Conservation (phyloP, 371 early-diverging fungal genomes). For the Batkoa obscura region DNA sequence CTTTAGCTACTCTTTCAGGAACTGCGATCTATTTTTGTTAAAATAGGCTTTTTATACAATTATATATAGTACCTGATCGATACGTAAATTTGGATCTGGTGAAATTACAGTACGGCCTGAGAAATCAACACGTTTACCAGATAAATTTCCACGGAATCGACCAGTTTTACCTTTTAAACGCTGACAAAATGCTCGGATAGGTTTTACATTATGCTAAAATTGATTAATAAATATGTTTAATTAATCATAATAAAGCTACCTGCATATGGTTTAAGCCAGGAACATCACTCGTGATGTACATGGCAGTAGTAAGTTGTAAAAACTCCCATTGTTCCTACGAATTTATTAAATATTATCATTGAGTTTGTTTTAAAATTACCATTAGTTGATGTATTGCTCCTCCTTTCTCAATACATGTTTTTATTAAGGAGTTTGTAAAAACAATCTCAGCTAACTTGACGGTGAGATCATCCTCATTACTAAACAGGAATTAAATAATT, state of each 20-base stretch:
- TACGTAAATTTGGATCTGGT: conserved; percentile 97
- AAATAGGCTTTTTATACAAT: neutral
- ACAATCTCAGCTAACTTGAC: conserved; percentile 96
- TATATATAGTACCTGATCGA: conserved; percentile 62
- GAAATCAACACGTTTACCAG: conserved; percentile 99
- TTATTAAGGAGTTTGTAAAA: conserved; percentile 77
- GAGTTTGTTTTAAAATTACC: conserved; percentile 12
- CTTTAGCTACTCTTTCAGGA: conserved; percentile 87
- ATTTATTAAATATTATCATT: neutral
- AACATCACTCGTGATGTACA: conserved; percentile 94
- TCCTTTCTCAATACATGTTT: conserved; percentile 69
- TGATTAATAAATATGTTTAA: conserved; percentile 18
- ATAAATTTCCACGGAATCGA: conserved; percentile 97
- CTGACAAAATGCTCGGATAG: conserved; percentile 85
- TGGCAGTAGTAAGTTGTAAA: conserved; percentile 84
- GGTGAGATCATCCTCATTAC: conserved; percentile 98
- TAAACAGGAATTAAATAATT: conserved; percentile 15
- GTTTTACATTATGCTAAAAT: conserved; percentile 22
- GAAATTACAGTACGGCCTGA: conserved; percentile 99
- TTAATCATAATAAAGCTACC: conserved; percentile 6
- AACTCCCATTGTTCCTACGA: conserved; percentile 93
- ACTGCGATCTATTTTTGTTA: conserved; percentile 49
- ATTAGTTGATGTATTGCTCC: conserved; percentile 47
- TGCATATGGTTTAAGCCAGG: conserved; percentile 53
- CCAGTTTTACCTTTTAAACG: conserved; percentile 99